phyloP scores from a whole-genome alignment of 2,329 filamentous ascomycete genomes.

The Teratosphaeria viscida region DNA sequence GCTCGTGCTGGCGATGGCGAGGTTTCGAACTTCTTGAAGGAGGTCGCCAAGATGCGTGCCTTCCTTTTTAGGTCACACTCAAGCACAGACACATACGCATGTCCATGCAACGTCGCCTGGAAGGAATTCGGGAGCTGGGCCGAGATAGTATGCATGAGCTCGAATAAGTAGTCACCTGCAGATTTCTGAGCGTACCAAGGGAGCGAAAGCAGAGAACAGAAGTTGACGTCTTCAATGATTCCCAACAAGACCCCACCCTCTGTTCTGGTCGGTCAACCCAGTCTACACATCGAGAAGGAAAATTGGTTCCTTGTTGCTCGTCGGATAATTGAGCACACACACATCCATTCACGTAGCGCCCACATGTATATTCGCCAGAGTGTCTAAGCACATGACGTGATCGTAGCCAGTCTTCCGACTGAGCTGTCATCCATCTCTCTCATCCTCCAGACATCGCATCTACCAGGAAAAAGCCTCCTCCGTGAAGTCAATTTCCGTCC shows the following conservation, averaged over 20 bases:
- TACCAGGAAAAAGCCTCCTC: constrained; percentile 68
- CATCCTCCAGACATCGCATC: neutral
- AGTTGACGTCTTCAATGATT: no score
- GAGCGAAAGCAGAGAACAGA: no score
- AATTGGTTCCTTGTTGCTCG: neutral
- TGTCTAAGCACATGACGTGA: neutral
- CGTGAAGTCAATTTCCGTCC: constrained; percentile 62
- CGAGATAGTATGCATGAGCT: neutral
- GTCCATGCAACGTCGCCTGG: no score
- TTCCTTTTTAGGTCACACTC: neutral
- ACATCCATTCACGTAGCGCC: neutral
- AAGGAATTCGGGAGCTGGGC: no score
- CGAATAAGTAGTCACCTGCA: neutral
- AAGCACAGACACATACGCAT: no score
- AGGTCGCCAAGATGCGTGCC: neutral
- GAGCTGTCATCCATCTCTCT: neutral
- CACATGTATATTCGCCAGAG: neutral
- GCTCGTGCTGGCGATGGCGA: no score
- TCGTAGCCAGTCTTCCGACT: neutral
- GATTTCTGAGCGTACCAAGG: neutral
- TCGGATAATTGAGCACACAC: no score
- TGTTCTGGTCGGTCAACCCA: neutral
- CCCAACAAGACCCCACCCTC: no score
- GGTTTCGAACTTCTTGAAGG: neutral
- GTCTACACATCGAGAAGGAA: neutral